Base-by-base conservation (phyloP, 1,284 basidiomycete genomes). In the Cerrena zonata region DNA sequence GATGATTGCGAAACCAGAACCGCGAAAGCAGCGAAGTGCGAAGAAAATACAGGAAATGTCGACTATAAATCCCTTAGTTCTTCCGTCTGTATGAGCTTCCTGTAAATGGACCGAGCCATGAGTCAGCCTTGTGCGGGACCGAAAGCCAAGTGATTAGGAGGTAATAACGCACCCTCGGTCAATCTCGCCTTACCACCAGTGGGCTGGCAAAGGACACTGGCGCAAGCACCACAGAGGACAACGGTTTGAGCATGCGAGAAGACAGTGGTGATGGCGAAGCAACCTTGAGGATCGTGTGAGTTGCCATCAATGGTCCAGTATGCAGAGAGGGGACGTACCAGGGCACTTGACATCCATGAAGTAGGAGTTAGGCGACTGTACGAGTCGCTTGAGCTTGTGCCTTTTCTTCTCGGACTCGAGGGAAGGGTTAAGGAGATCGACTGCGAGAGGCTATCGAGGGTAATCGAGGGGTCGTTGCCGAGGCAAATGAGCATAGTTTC, bases 341-440 rank as follows among this genome's bases (percentile, higher is more conserved):
- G 95, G 89, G 79, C 95, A 99, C 78, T 99, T 99, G 67, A 99
- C 94, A 71, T 99, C 96, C 96, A 99, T 99, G 79, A 98, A 99
- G 79, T 94, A 98, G 43, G 94, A 96, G 78, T 96, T 93, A 60
- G 93, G 93, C 57, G 86, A 89, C 76, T 97, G 96, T 65, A 99
- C 96, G 66, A 99, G 86, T 71, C 94, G 88, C 86, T 99, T 99
- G 75, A 98, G 91, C 84, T 99, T 99, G 87, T 97, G 91, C 73
- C 86, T 90, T 75, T 79, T 86, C 73, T 78, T 86, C 77, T 94
- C 89, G 63, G 85, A 75, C 71, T 94, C 91, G 65, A 82, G 73
- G 57, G 91, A 89, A 63, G 94, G 95, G 87, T 99, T 92, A 70
- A 99, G 87, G 70, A 99, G 89, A 76, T 99, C 96, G 72, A 98